These are phyloP conservation scores for Venustampulla echinocandica DNA, from an alignment of 495 filamentous ascomycete genomes.

Conservation along the genomic window DNA sequence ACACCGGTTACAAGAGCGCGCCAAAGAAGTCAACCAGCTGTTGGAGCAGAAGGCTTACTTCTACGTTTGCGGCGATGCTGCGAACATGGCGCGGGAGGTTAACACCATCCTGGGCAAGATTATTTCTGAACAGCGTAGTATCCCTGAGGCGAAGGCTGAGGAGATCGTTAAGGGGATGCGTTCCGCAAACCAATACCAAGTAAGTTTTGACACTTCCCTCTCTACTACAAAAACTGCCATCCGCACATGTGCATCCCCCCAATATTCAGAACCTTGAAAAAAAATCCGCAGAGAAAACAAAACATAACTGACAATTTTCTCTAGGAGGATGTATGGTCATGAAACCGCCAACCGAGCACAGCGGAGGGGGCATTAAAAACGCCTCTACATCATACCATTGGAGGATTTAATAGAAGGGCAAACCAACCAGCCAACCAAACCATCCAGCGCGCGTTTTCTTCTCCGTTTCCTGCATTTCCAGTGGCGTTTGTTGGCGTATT, in stretches of 20 bases:
- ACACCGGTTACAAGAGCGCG: slow-evolving; percentile 76
- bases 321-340: slow-evolving; percentile 87
- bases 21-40: slow-evolving; percentile 78
- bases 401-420: no score
- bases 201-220: slow-evolving; percentile 20
- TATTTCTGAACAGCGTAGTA: slow-evolving; percentile 68
- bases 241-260: not conserved
- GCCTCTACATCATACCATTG: no score
- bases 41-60: slow-evolving; percentile 84
- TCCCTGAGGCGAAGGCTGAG: slow-evolving; percentile 78
- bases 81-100: slow-evolving; percentile 97
- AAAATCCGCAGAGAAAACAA: no score
- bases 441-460: no score
- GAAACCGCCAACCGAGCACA: slow-evolving; percentile 21
- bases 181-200: slow-evolving; percentile 89
- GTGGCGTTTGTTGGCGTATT: no score
- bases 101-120: slow-evolving; percentile 78
- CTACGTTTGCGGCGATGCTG: slow-evolving; percentile 97
- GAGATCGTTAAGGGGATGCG: slow-evolving; percentile 96
- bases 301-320: slow-evolving; percentile 9
- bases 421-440: no score
- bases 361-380: not conserved
- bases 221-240: not conserved
- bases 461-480: no score
- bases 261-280: not conserved